phyloP scores from a whole-genome alignment of 805 yeast genomes.

The Metschnikowia colocasiae region DNA sequence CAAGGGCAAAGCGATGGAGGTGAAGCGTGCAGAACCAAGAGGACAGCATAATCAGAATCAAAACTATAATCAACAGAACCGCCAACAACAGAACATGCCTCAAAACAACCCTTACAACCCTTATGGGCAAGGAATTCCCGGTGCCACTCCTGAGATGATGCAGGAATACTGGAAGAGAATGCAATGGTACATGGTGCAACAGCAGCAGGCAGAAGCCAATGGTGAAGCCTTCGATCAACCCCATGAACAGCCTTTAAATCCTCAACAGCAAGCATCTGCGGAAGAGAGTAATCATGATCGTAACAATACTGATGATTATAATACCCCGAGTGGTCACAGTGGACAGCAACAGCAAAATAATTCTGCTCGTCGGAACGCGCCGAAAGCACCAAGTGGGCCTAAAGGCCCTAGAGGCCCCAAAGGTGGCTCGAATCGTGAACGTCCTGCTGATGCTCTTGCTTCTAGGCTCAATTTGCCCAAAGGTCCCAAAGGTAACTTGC shows the following conservation, averaged over 20 bases:
- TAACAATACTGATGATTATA: background rate
- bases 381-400: background rate
- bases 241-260: conserved; percentile 41
- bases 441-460: conserved; percentile 13
- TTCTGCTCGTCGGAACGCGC: background rate
- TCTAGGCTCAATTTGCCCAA: conserved; percentile 40
- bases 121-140: conserved; percentile 20
- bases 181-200: conserved; percentile 64
- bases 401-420: conserved; percentile 4
- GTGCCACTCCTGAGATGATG: conserved; percentile 50
- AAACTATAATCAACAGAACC: conserved; percentile 19
- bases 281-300: conserved; percentile 19
- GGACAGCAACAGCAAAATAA: conserved; percentile 13
- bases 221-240: conserved; percentile 26
- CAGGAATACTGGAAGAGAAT: conserved; percentile 61
- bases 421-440: conserved; percentile 3
- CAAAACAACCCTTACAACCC: conserved; percentile 25
- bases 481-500: conserved; percentile 40
- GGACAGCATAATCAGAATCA: conserved; percentile 54
- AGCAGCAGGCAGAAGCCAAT: conserved; percentile 38
- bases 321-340: conserved; percentile 1
- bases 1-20: conserved; percentile 83
- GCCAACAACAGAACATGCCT: conserved; percentile 29
- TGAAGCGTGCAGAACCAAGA: conserved; percentile 80
- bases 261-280: conserved; percentile 32